Evolutionary conservation across 495 filamentous ascomycete genomes (phyloP).

Genomic region (Durotheca rogersii): DNA sequence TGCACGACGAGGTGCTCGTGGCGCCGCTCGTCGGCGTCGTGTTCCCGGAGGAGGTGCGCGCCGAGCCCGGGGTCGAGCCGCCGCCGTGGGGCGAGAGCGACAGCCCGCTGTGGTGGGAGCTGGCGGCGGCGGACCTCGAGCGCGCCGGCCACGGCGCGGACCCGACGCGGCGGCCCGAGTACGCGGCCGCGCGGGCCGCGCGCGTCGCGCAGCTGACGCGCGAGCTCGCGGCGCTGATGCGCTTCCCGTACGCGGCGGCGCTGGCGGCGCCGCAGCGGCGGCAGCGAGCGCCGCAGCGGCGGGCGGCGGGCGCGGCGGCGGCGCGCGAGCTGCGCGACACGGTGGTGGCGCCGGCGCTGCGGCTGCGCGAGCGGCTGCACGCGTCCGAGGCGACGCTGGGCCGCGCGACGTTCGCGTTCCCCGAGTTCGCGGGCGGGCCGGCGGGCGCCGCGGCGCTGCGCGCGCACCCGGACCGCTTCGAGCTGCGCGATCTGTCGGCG

Average conservation of each 20-base stretch:
- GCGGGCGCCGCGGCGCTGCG: too few relatives aligned
- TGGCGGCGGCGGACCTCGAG: not conserved
- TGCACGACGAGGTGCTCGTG: not conserved
- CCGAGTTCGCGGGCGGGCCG: not conserved
- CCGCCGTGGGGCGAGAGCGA: not conserved
- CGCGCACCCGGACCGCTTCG: not conserved
- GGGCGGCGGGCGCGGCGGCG: too few relatives aligned
- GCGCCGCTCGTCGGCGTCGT: not conserved
- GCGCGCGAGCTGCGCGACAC: not conserved
- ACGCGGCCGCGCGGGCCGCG: not conserved
- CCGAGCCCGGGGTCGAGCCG: too few relatives aligned
- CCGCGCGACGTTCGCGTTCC: not conserved
- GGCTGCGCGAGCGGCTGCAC: not conserved
- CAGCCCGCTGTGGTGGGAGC: not conserved
- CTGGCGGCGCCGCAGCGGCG: not conserved
- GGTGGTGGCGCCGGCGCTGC: not conserved
- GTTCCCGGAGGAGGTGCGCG: not conserved
- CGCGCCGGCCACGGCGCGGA: too few relatives aligned
- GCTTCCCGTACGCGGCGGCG: too few relatives aligned
- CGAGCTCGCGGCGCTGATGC: not conserved
- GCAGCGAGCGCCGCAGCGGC: not conserved
- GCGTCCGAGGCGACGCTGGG: not conserved
- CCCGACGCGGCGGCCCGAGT: conserved; percentile 1
- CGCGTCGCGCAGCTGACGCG: not conserved
- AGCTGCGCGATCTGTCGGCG: not conserved